phyloP scores from a whole-genome alignment of 306 rosid genomes.

The Erythrophleum fordii region DNA sequence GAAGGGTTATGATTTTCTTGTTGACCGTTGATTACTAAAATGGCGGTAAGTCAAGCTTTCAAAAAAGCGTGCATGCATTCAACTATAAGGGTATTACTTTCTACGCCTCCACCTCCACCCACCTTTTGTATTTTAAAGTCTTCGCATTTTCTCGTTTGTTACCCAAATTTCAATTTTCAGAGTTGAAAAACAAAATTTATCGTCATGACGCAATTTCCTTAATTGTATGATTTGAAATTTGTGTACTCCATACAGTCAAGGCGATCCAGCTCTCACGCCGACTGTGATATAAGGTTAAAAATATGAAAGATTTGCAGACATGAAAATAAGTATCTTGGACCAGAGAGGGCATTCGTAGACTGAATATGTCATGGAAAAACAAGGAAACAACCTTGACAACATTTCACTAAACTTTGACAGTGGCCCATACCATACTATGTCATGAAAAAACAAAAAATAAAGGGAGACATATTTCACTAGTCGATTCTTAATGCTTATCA shows the following conservation, averaged over 20 bases:
- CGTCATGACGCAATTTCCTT: background rate
- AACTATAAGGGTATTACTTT: background rate
- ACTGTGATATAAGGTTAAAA: background rate
- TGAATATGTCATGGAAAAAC: background rate
- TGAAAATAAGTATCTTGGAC: background rate
- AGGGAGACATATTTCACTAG: too few relatives aligned
- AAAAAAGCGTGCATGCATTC: constrained; percentile 11
- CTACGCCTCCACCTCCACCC: background rate
- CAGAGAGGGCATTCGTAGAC: too few relatives aligned
- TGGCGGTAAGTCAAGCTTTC: constrained; percentile 12
- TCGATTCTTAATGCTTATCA: background rate
- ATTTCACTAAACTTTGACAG: background rate
- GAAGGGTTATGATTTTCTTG: background rate
- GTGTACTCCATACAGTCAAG: background rate
- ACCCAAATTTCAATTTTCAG: background rate
- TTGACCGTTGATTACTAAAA: background rate
- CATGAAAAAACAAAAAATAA: too few relatives aligned
- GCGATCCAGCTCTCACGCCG: background rate
- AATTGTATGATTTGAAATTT: background rate
- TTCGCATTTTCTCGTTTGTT: background rate
- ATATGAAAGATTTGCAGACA: too few relatives aligned
- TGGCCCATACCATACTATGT: background rate
- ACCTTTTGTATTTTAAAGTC: background rate
- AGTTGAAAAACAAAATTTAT: background rate
- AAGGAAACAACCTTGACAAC: background rate